Evolutionary conservation across 164 flowering plant genomes (phyloP).

Genomic region (Liriodendron chinense): DNA sequence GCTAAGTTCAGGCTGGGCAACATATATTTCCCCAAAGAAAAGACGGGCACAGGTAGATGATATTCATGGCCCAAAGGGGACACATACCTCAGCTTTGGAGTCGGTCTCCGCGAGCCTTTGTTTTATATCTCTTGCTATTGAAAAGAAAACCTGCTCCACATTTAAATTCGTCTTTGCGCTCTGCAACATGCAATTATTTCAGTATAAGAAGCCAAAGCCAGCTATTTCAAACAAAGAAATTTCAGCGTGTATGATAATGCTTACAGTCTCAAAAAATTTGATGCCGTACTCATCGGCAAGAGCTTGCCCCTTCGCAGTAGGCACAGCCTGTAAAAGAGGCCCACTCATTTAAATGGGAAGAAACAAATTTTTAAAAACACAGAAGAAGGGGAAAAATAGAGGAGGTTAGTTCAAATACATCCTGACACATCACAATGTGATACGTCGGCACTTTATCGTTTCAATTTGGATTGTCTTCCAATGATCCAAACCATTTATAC

Average conservation of each 20-base stretch:
- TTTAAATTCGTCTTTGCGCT: constrained; percentile 89
- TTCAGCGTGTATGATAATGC: constrained; percentile 10
- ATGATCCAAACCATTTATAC: too few relatives aligned
- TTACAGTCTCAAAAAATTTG: constrained; percentile 90
- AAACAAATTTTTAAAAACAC: too few relatives aligned
- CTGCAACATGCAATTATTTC: constrained; percentile 25
- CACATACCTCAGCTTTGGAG: constrained; percentile 53
- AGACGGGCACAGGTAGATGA: background rate
- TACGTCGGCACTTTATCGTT: too few relatives aligned
- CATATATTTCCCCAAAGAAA: too few relatives aligned
- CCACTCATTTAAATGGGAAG: background rate
- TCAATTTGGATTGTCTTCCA: too few relatives aligned
- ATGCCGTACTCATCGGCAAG: constrained; percentile 93
- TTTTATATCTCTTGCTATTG: constrained; percentile 77
- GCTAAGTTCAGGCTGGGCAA: too few relatives aligned
- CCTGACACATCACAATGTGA: too few relatives aligned
- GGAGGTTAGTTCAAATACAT: too few relatives aligned
- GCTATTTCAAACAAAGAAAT: background rate
- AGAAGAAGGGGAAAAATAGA: too few relatives aligned
- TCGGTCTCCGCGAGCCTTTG: constrained; percentile 79
- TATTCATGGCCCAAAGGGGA: background rate
- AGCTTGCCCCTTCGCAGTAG: constrained; percentile 83
- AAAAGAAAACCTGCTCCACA: constrained; percentile 86
- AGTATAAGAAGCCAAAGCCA: background rate
- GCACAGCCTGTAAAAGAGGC: constrained; percentile 57